These are phyloP conservation scores for Talaromyces sp. DNA, from an alignment of 2,329 filamentous ascomycete genomes.

Conservation along the genomic window DNA sequence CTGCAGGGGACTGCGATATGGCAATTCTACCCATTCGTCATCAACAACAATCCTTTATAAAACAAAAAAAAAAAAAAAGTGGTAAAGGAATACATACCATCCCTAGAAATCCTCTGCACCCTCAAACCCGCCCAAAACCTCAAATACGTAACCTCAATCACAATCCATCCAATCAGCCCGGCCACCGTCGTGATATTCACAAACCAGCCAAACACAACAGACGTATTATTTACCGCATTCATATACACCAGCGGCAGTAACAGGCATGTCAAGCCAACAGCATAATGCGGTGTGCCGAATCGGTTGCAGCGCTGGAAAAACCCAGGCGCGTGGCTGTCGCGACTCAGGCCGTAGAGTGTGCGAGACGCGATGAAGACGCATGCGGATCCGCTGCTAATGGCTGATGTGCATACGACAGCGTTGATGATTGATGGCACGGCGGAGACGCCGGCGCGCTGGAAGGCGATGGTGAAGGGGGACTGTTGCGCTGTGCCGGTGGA, in stretches of 20 bases:
- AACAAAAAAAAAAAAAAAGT: too few species aligned
- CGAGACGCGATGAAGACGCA: constrained; percentile 69
- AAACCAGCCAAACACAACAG: constrained; percentile 65
- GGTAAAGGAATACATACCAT: constrained; percentile 15
- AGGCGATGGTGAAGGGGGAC: constrained; percentile 37
- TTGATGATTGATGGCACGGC: constrained; percentile 68
- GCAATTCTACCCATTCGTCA: constrained; percentile 30
- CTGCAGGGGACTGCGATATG: constrained; percentile 56
- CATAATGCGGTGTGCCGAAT: constrained; percentile 57
- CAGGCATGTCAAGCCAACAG: constrained; percentile 51
- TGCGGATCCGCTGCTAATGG: constrained; percentile 71
- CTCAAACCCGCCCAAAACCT: constrained; percentile 56
- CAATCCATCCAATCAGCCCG: constrained; percentile 64
- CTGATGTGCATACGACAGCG: constrained; percentile 69
- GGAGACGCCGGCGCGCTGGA: constrained; percentile 53
- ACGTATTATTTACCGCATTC: constrained; percentile 55
- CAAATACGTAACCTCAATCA: constrained; percentile 11
- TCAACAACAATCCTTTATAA: too few species aligned
- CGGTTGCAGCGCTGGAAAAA: constrained; percentile 58
- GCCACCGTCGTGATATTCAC: constrained; percentile 65
- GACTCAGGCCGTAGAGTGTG: constrained; percentile 60
- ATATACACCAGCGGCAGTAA: constrained; percentile 65
- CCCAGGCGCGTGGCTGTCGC: constrained; percentile 57
- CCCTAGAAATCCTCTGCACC: constrained; percentile 53
- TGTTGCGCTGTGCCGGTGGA: constrained; percentile 7